Percentiles rank a stretch among this genome's conserved stretches.
Conservation (phyloP, 1,284 basidiomycete genomes). For the Rhodotorula sp. region DNA sequence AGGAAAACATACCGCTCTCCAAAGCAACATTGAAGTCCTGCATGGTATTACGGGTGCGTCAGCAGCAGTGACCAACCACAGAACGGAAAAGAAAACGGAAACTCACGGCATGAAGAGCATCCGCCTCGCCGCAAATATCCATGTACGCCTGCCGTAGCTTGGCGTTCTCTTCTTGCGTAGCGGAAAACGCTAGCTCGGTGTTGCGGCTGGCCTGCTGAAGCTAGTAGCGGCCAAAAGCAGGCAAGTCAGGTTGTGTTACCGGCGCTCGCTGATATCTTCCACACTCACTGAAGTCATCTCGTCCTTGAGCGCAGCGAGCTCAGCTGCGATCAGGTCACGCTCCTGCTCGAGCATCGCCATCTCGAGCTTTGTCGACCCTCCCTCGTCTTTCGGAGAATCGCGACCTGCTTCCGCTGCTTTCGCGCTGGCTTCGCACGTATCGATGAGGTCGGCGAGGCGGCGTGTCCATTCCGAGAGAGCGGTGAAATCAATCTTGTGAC, state of each 20-base stretch:
- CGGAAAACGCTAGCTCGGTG: not conserved
- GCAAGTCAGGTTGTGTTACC: not conserved
- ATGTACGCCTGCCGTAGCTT: slow-evolving; percentile 14
- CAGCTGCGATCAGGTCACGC: slow-evolving; percentile 29
- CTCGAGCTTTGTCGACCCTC: slow-evolving; percentile 14
- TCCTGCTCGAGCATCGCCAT: slow-evolving; percentile 31
- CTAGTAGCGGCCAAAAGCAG: too few species aligned
- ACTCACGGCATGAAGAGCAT: slow-evolving; percentile 6
- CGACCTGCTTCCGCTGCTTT: not conserved
- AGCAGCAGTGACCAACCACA: too few species aligned
- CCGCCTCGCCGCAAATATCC: slow-evolving; percentile 29
- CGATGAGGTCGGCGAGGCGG: slow-evolving; percentile 20
- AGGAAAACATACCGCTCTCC: slow-evolving; percentile 9
- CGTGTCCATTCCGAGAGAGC: slow-evolving; percentile 28
- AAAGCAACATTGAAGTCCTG: slow-evolving; percentile 27
- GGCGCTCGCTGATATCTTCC: not conserved
- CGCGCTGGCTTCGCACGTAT: slow-evolving; percentile 3
- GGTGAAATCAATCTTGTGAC: slow-evolving; percentile 15
- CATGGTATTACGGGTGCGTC: not conserved
- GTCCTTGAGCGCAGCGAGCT: slow-evolving; percentile 25
- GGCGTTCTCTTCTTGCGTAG: slow-evolving; percentile 6
- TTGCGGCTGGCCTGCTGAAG: not conserved
- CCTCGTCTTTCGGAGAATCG: not conserved
- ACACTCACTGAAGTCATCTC: slow-evolving; percentile 8
- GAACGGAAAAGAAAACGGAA: too few species aligned